Base-by-base conservation (phyloP, 2,329 filamentous ascomycete genomes). In the Cladosporium sp. region DNA sequence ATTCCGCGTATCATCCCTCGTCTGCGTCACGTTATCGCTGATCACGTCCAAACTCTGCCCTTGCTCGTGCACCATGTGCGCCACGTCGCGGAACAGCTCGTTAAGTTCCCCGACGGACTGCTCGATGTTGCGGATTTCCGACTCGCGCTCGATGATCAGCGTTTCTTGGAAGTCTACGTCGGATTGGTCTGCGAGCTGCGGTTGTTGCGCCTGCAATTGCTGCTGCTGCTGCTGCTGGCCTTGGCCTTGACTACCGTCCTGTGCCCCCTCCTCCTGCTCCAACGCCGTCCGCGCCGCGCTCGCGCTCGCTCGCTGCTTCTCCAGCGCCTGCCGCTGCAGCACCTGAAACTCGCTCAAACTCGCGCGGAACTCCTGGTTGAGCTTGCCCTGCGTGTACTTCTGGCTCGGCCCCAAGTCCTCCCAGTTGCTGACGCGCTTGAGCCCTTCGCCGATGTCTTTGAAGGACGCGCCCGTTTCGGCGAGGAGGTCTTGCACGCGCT, bases 91-190 rank as follows among this genome's bases (percentile, higher is more conserved):
- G 77, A 99, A 99, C 38, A 99, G 79, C 65, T 97, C 93, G 63
- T 99, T 99, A 56, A 99, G 75, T 64, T 99, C 93, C 50, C 88
- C 88, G 6, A 99, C 93, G 50, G 88, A 90, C 70, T 96, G 91
- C 73, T 97, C 93, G 63, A 99, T 99, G 67, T 95, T 95, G 55
- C 91, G 85, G 59, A 99, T 99, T 74, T 99, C 93, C 51, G 89
- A 84, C 70, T 99, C 93, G 47, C 95, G 90, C 76, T 99, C 92
- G 54, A 95, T 85, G 65, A 99, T 99, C 52, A 99, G 77, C 13
- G 87, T 85, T 61, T 99, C 93, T 66, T 99, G 93, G 73, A 96
- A 99, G 67, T 99, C 92, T 38, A 99, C 93, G 65, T 99, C 95
- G 60, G 89, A 86, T 68, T 99, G 93, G 20, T 89, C 81, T 1